A percentile compares a stretch with the other conserved stretches of the same genome.
phyloP scores from a whole-genome alignment of 352 stramenopile genomes.

The Globisporangium carolinianum region DNA sequence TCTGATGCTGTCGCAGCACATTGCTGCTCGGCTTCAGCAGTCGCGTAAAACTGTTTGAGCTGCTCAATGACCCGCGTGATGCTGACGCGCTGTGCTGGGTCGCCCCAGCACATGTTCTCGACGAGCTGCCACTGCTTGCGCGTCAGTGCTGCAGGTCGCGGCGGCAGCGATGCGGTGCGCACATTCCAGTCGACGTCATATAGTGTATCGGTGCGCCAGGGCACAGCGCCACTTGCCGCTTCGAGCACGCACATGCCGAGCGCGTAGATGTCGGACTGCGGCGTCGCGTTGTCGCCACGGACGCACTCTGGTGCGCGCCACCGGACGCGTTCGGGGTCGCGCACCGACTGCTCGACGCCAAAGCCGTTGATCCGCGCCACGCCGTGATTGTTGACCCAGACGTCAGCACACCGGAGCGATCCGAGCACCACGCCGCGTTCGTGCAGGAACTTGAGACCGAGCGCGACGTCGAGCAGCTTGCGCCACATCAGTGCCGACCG shows the following conservation, averaged over 20 bases:
- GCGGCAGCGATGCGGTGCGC: neutral
- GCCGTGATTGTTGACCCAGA: conserved; percentile 23
- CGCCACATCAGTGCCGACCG: conserved; percentile 13
- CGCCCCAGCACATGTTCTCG: conserved; percentile 6
- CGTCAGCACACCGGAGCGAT: conserved; percentile 63
- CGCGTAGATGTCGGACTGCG: conserved; percentile 35
- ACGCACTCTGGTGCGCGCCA: conserved; percentile 29
- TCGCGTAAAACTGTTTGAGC: conserved; percentile 3
- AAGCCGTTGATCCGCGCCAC: conserved; percentile 27
- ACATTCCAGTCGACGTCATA: neutral
- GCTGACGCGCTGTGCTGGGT: conserved; percentile 2
- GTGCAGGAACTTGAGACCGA: conserved; percentile 34
- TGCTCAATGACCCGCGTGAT: conserved; percentile 5
- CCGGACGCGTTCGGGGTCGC: conserved; percentile 3
- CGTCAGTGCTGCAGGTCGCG: neutral
- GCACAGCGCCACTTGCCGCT: conserved; percentile 6
- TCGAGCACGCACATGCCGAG: conserved; percentile 50
- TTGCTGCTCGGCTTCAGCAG: neutral
- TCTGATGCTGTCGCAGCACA: neutral
- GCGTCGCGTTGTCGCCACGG: conserved; percentile 4
- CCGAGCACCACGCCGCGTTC: conserved; percentile 23
- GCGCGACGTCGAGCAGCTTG: conserved; percentile 23
- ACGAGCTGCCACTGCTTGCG: conserved; percentile 5
- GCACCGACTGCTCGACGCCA: conserved; percentile 10
- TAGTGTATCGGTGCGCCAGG: neutral